A percentile compares a stretch with the other conserved stretches of the same genome.
phyloP scores from a whole-genome alignment of 2,329 filamentous ascomycete genomes.

The Colletotrichum euphorbiae region DNA sequence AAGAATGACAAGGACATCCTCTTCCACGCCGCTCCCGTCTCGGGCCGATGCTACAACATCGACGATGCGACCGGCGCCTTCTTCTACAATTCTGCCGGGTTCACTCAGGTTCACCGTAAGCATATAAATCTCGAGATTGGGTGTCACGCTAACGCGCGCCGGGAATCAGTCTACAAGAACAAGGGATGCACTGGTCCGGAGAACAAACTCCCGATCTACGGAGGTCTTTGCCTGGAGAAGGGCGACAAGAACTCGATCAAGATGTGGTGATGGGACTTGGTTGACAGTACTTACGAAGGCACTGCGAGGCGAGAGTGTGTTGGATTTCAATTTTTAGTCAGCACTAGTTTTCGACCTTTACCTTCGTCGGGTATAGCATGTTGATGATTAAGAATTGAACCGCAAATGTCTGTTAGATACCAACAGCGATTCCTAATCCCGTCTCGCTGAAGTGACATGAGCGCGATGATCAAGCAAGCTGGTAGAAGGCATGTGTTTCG shows the following conservation, averaged over 20 bases:
- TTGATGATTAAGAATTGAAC: no score
- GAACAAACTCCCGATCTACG: neutral
- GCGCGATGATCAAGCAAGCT: no score
- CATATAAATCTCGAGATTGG: neutral
- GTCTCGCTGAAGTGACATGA: no score
- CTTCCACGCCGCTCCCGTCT: neutral
- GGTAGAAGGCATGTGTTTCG: no score
- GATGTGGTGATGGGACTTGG: neutral
- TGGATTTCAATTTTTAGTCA: no score
- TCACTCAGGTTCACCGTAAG: neutral
- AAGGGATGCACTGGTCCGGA: neutral
- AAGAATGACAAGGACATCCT: neutral
- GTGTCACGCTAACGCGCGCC: neutral
- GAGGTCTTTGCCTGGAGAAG: neutral
- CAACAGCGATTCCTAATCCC: no score
- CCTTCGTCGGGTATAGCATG: no score
- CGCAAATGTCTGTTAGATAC: no score
- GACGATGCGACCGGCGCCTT: neutral
- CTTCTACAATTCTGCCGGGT: neutral
- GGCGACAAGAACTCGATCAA: neutral
- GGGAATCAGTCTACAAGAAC: neutral
- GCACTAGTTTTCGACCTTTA: no score
- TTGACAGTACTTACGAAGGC: no score
- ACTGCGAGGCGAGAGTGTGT: no score
- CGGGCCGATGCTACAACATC: neutral